Evolutionary conservation across 1,284 basidiomycete genomes (phyloP).

Genomic region (Ustilago esculenta): DNA sequence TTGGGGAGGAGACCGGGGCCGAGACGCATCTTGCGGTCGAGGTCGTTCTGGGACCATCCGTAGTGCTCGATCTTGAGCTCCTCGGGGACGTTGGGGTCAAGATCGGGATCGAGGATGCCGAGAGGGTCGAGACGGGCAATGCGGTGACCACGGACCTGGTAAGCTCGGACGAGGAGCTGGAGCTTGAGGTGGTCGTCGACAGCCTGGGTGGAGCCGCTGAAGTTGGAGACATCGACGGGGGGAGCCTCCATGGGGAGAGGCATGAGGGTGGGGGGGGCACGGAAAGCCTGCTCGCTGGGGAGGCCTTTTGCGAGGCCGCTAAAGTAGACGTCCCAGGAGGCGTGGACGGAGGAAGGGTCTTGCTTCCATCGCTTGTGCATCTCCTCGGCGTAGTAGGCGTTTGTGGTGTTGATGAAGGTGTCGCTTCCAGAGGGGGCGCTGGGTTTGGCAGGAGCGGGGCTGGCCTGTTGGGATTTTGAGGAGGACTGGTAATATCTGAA

Average conservation of each 20-base stretch:
- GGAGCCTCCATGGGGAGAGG: conserved; percentile 82
- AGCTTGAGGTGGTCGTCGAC: conserved; percentile 90
- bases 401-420: conserved; percentile 73
- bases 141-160: conserved; percentile 98
- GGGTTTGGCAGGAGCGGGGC: conserved; percentile 48
- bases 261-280: conserved; percentile 76
- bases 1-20: conserved; percentile 96
- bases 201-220: conserved; percentile 74
- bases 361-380: conserved; percentile 69
- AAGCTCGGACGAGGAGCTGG: conserved; percentile 77
- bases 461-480: conserved; percentile 36
- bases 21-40: conserved; percentile 92
- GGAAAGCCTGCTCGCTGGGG: conserved; percentile 83
- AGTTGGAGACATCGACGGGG: conserved; percentile 74
- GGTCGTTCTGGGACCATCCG: conserved; percentile 91
- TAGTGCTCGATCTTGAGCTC: conserved; percentile 71
- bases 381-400: conserved; percentile 94
- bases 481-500: conserved; percentile 47
- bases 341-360: conserved; percentile 88
- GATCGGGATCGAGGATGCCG: conserved; percentile 88
- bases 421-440: conserved; percentile 57
- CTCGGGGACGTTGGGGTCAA: conserved; percentile 68
- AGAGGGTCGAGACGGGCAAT: conserved; percentile 95
- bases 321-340: conserved; percentile 96
- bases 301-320: conserved; percentile 90